These are phyloP conservation scores for Claviceps purpurea DNA, from an alignment of 2,329 filamentous ascomycete genomes.

Conservation along the genomic window DNA sequence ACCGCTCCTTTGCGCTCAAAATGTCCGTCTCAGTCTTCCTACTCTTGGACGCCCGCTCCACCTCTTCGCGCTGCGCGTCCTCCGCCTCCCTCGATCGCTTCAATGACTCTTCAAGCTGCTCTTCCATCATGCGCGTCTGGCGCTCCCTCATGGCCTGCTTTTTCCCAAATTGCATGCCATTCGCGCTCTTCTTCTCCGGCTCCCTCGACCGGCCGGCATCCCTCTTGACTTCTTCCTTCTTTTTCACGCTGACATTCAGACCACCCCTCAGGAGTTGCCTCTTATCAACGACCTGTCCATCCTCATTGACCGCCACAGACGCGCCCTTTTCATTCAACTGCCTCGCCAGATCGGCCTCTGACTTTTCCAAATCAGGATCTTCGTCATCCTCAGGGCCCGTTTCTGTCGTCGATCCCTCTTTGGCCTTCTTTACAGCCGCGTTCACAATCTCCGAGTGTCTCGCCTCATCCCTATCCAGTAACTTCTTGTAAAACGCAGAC, in stretches of 20 bases:
- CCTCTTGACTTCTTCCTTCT: conserved; percentile 30
- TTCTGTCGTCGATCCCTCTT: conserved; percentile 19
- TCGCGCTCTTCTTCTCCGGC: conserved; percentile 22
- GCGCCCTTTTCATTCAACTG: conserved; percentile 52
- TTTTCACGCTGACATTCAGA: conserved; percentile 56
- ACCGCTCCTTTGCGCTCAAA: conserved; percentile 65
- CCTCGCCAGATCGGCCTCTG: conserved; percentile 49
- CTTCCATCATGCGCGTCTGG: conserved; percentile 66
- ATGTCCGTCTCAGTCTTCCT: conserved; percentile 67
- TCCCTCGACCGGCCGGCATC: conserved; percentile 14
- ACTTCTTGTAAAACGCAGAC: conserved; percentile 63
- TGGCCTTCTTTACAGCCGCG: conserved; percentile 45
- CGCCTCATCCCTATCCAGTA: conserved; percentile 58
- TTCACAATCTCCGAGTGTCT: conserved; percentile 57
- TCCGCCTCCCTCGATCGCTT: conserved; percentile 59
- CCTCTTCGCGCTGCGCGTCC: conserved; percentile 48
- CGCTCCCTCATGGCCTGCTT: conserved; percentile 60
- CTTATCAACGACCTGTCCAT: conserved; percentile 74
- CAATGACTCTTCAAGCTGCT: conserved; percentile 58
- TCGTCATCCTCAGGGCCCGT: conserved; percentile 15
- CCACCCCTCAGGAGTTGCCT: conserved; percentile 65
- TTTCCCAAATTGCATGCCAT: conserved; percentile 30
- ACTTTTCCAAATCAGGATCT: conserved; percentile 37
- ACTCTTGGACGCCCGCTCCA: conserved; percentile 58
- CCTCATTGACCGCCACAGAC: conserved; percentile 60